Evolutionary conservation across 345 rosid genomes (phyloP).

Genomic region (Eucalyptus coolabah): DNA sequence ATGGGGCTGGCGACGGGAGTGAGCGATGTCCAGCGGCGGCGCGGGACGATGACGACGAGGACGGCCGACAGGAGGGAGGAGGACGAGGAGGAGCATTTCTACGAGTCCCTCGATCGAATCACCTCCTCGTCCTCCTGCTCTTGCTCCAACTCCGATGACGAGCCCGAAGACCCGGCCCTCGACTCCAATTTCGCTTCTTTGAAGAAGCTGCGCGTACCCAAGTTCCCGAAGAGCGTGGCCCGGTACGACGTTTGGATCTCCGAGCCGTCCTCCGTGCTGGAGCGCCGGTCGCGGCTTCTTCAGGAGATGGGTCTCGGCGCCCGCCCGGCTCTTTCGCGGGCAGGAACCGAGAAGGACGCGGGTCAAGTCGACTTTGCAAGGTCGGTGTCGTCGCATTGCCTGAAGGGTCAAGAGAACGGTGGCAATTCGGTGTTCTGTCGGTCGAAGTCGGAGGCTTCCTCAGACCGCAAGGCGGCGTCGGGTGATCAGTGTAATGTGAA

Average conservation of each 20-base stretch:
- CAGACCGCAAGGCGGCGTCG: neutral
- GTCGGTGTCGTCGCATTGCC: neutral
- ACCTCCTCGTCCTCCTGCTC: slow-evolving; percentile 4
- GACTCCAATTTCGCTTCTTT: slow-evolving; percentile 1
- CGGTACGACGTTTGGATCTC: slow-evolving; percentile 36
- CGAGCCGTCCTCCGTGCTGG: slow-evolving; percentile 28
- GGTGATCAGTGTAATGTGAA: neutral
- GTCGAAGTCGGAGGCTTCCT: slow-evolving; percentile 15
- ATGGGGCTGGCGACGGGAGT: neutral
- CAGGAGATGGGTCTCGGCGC: slow-evolving; percentile 21
- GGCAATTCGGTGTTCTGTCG: slow-evolving; percentile 5
- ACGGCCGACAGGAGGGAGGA: slow-evolving; percentile 10
- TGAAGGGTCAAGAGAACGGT: neutral
- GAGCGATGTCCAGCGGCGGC: neutral
- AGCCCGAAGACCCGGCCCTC: slow-evolving; percentile 7
- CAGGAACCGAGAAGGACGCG: neutral
- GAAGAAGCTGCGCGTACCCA: neutral
- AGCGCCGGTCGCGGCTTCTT: slow-evolving; percentile 25
- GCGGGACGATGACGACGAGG: neutral
- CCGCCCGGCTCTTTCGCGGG: neutral
- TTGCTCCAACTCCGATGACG: slow-evolving; percentile 21
- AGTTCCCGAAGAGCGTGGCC: neutral
- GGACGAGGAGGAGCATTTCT: slow-evolving; percentile 26
- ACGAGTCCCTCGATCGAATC: slow-evolving; percentile 27
- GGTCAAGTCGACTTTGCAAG: neutral